phyloP scores from a whole-genome alignment of 2,329 filamentous ascomycete genomes.

The Verticillium zaregamsianum region DNA sequence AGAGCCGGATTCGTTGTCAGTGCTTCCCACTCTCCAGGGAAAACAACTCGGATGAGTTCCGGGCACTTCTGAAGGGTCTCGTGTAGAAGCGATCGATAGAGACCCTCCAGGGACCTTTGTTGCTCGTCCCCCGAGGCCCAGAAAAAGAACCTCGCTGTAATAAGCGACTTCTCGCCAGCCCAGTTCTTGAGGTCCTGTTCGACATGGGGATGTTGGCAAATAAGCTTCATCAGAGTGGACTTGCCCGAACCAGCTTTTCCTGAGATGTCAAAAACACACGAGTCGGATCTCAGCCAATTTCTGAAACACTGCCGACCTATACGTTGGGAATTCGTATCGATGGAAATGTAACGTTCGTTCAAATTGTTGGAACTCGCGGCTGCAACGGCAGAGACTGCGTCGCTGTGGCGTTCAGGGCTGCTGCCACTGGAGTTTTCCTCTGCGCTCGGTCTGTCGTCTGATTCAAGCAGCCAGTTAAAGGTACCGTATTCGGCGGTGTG shows the following conservation, averaged over 20 bases:
- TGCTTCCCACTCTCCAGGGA: background rate
- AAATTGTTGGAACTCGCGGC: background rate
- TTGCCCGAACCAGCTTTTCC: slow-evolving; percentile 8
- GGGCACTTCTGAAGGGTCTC: slow-evolving; percentile 3
- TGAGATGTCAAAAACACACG: slow-evolving; percentile 3
- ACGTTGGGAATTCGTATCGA: background rate
- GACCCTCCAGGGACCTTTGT: slow-evolving; percentile 8
- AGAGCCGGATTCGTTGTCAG: background rate
- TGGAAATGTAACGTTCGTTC: background rate
- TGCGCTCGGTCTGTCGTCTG: background rate
- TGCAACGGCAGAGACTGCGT: background rate
- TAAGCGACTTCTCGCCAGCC: slow-evolving; percentile 3
- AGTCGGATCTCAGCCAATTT: background rate
- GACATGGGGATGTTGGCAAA: background rate
- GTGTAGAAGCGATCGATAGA: slow-evolving; percentile 4
- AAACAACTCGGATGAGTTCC: background rate
- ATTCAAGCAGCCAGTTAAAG: background rate
- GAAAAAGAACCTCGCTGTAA: slow-evolving; percentile 7
- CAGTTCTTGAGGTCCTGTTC: background rate
- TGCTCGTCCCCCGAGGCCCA: slow-evolving; percentile 4
- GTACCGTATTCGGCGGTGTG: background rate
- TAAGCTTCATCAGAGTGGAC: slow-evolving; percentile 11
- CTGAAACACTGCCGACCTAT: background rate
- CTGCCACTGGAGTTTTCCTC: background rate
- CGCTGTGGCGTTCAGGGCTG: background rate